phyloP scores from a whole-genome alignment of 305 asterid genomes.

The Fraxinus baroniana region DNA sequence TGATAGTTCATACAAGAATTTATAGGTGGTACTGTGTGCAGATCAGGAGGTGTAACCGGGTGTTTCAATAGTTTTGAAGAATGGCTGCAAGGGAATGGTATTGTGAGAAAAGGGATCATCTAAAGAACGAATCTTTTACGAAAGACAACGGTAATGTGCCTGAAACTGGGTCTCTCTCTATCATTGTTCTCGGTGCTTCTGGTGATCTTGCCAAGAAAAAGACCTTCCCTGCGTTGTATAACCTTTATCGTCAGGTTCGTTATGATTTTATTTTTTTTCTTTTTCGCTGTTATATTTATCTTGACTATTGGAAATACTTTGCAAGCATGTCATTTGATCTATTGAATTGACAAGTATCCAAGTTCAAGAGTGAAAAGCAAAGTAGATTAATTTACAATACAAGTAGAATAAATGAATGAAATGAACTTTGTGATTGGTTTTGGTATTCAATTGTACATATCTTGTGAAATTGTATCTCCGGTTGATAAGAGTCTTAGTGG shows the following conservation, averaged over 20 bases:
- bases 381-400: neutral
- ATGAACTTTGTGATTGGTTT: neutral
- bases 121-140: constrained; percentile 51
- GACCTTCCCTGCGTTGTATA: constrained; percentile 94
- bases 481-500: neutral
- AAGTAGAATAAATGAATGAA: neutral
- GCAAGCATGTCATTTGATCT: neutral
- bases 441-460: neutral
- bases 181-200: constrained; percentile 93
- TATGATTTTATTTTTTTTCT: neutral
- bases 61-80: constrained; percentile 19
- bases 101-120: constrained; percentile 54
- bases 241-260: constrained; percentile 84
- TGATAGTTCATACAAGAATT: neutral
- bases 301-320: neutral
- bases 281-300: neutral
- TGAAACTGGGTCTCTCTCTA: constrained; percentile 78
- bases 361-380: neutral
- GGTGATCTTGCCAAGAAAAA: constrained; percentile 99
- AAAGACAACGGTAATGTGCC: constrained; percentile 45
- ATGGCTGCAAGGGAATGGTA: constrained; percentile 62
- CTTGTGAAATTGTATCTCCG: neutral
- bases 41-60: constrained; percentile 22
- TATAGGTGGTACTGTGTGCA: constrained; percentile 11
- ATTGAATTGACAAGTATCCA: neutral